These are phyloP conservation scores for Globisporangium splendens DNA, from an alignment of 352 stramenopile genomes.

Conservation along the genomic window DNA sequence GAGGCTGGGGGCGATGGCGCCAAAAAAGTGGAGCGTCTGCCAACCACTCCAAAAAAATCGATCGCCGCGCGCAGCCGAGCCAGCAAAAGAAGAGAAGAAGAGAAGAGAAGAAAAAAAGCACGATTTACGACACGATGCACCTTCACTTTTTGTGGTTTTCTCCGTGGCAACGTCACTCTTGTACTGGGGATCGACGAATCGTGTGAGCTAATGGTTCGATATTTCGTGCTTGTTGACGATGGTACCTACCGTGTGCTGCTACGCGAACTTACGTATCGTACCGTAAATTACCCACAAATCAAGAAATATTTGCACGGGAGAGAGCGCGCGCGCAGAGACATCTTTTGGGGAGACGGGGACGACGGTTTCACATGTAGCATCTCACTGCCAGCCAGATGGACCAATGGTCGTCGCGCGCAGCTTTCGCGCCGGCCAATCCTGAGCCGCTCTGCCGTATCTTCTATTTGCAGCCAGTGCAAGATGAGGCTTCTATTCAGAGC, in stretches of 20 bases:
- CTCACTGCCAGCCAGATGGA: not conserved
- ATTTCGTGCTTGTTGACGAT: constrained; percentile 3
- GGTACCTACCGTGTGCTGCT: too few species aligned
- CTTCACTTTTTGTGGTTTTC: not conserved
- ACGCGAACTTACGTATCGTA: not conserved
- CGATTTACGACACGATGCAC: not conserved
- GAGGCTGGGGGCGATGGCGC: not conserved
- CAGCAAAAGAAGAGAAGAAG: too few species aligned
- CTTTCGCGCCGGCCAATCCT: constrained; percentile 3
- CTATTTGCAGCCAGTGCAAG: constrained; percentile 10
- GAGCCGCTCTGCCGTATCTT: constrained; percentile 10
- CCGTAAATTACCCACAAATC: constrained; percentile 1
- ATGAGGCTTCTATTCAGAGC: constrained; percentile 1
- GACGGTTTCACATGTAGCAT: not conserved
- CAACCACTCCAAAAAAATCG: constrained; percentile 13
- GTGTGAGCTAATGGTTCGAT: constrained; percentile 11
- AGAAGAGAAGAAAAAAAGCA: too few species aligned
- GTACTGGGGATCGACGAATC: not conserved
- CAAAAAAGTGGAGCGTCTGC: constrained; percentile 6
- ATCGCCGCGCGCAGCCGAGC: not conserved
- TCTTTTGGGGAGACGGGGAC: not conserved
- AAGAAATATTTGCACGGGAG: constrained; percentile 1
- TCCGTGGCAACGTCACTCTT: not conserved
- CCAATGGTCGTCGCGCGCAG: not conserved
- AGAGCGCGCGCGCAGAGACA: not conserved